Conservation (phyloP, 2,329 filamentous ascomycete species). For the Talaromyces rugulosus region DNA sequence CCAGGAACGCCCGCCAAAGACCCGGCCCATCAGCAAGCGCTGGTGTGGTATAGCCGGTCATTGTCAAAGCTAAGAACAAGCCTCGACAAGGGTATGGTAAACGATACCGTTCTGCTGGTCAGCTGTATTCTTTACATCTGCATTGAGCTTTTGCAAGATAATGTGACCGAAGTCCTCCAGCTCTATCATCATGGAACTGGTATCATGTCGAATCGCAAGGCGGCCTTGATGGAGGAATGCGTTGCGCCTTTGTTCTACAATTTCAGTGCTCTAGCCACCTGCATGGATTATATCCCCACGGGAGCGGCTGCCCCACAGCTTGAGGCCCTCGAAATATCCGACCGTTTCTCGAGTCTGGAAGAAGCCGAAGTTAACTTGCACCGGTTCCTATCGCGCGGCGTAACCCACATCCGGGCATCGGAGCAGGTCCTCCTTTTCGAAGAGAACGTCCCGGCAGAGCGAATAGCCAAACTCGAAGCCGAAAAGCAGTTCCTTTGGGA, state of each 20-base stretch:
- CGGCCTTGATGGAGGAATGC: conserved; percentile 17
- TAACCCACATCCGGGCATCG: background rate
- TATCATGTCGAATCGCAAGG: conserved; percentile 19
- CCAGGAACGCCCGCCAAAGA: background rate
- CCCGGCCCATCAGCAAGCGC: conserved; percentile 22
- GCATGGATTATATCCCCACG: background rate
- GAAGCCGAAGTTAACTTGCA: background rate
- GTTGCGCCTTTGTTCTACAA: conserved; percentile 9
- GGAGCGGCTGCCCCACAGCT: background rate
- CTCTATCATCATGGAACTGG: conserved; percentile 27
- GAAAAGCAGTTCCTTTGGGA: background rate
- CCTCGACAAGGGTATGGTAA: conserved; percentile 22
- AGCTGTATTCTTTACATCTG: conserved; percentile 31
- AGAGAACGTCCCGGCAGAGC: background rate
- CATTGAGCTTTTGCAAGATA: conserved; percentile 27
- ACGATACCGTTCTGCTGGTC: conserved; percentile 26
- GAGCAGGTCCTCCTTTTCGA: background rate
- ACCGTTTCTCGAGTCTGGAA: background rate
- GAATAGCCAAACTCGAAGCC: background rate
- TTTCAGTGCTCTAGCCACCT: conserved; percentile 13
- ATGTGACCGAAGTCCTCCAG: conserved; percentile 21
- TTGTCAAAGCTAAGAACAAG: conserved; percentile 22
- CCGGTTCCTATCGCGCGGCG: background rate
- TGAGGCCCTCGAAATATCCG: background rate
- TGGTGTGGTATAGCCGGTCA: conserved; percentile 30